Evolutionary conservation across 148 eudicot species (phyloP), one percentile per base, ranked within the genome.

Genomic region (Euryodendron excelsum): DNA sequence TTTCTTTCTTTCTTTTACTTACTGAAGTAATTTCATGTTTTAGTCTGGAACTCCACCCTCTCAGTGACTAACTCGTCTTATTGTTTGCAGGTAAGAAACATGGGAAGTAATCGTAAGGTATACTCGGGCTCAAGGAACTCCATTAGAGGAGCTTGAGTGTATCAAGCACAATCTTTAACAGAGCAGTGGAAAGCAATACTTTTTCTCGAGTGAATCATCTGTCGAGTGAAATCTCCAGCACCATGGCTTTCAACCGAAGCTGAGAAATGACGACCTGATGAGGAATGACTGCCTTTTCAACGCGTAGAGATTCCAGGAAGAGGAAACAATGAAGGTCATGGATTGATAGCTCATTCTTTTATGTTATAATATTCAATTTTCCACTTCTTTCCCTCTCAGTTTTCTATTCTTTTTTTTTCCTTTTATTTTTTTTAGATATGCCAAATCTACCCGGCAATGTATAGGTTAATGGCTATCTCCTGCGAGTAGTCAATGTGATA

Each of bases 141-240:
- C 73, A 23, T 44, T 10, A 45, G 52, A 66, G 70, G 47, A 69
- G 53, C 73, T 41, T 13, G 21, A 70, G 31, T 5, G n/a, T n/a
- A 15, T 45, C 36, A 2, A 8, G 31, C 15, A 3, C 39, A 23
- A 6, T 55, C 62, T n/a, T 27, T 53, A 21, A 34, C 63, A 53
- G 61, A 72, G 47, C 39, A 31, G 47, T 5, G 12, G 45, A 72
- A 53, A 23, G 18, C 15, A 18, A 5, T 25, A 50, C 37, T 30
- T 5, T 14, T 39, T 31, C 52, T 21, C 20, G 72, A n/a, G n/a
- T 25, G 25, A 39, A 67, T 67, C 72, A 67, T 67, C 52, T 11
- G 50, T 67, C n/a, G 70, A 37, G 70, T 67, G 72, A 67, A 39
- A 67, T 67, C 72, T 39, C 48, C 17, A 18, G 59, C 39, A 18